Evolutionary conservation across 1,284 basidiomycete genomes (phyloP).

Genomic region (Lentinula novae-zelandiae): DNA sequence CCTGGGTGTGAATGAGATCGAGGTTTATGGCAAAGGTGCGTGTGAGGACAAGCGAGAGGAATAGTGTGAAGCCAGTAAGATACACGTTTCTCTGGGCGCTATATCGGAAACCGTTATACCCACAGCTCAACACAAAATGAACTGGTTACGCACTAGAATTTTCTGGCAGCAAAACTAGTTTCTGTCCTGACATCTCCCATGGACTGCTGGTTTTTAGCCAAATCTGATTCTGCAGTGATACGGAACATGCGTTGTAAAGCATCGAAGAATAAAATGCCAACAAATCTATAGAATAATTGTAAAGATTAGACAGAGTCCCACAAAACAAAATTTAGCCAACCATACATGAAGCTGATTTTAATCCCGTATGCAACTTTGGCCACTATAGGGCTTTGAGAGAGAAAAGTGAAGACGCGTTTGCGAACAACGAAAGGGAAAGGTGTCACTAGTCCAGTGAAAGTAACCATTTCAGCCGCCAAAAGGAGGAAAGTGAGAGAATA

Average conservation of each 20-base stretch:
- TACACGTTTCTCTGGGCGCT: conserved; percentile 86
- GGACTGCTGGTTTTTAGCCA: conserved; percentile 54
- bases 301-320: not conserved
- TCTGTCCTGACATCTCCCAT: conserved; percentile 73
- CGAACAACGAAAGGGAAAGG: conserved; percentile 76
- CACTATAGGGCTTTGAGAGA: conserved; percentile 64
- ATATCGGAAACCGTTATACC: conserved; percentile 1
- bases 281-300: conserved; percentile 57
- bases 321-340: conserved; percentile 19
- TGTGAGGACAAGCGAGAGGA: conserved; percentile 90
- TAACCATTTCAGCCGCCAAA: conserved; percentile 73
- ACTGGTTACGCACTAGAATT: conserved; percentile 77
- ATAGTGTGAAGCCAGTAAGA: conserved; percentile 89
- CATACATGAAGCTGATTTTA: conserved; percentile 94
- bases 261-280: conserved; percentile 84
- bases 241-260: conserved; percentile 93
- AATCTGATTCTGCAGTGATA: conserved; percentile 72
- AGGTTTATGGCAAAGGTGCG: conserved; percentile 91
- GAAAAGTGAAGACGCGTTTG: conserved; percentile 72
- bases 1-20: conserved; percentile 88
- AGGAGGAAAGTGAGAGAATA: conserved; percentile 77
- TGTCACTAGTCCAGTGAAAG: conserved; percentile 71
- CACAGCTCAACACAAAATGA: not conserved
- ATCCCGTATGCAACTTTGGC: conserved; percentile 77
- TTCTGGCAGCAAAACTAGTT: conserved; percentile 82